phyloP scores from a whole-genome alignment of 176 grass and related monocot species.

The Oropetium thomaeum region DNA sequence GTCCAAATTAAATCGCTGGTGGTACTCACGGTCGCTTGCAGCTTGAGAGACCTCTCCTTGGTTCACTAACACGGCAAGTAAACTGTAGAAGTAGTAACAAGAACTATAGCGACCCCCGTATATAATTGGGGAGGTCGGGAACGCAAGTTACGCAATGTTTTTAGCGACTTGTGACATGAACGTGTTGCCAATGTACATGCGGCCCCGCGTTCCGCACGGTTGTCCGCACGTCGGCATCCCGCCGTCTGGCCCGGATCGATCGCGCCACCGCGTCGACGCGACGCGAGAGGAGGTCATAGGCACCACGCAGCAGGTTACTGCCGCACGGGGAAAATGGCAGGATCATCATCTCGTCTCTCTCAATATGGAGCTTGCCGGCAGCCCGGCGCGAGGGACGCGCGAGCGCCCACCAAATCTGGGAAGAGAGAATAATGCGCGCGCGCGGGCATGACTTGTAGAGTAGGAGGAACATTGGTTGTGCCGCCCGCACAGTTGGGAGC shows the following conservation, averaged over 20 bases:
- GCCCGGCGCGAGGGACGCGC: neutral
- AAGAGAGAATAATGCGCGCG: no score
- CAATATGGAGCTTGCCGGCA: no score
- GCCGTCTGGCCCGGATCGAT: neutral
- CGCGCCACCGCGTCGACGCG: neutral
- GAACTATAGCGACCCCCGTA: no score
- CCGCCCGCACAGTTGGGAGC: neutral
- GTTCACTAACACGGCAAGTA: neutral
- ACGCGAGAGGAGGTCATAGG: neutral
- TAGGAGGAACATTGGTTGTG: no score
- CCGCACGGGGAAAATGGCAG: neutral
- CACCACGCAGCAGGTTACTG: neutral
- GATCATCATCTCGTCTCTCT: no score
- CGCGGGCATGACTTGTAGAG: no score
- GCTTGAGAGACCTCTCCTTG: no score
- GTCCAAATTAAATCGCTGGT: no score
- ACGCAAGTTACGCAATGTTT: neutral
- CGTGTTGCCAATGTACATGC: neutral
- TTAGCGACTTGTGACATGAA: neutral
- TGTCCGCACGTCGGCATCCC: neutral
- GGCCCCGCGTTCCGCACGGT: neutral
- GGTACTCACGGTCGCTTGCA: no score
- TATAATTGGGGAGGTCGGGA: no score
- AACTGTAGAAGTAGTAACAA: no score
- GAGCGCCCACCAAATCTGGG: neutral